Evolutionary conservation across 139 green algal genomes (phyloP), one percentile per base, ranked within the genome.

Genomic region (Volvox africanus): DNA sequence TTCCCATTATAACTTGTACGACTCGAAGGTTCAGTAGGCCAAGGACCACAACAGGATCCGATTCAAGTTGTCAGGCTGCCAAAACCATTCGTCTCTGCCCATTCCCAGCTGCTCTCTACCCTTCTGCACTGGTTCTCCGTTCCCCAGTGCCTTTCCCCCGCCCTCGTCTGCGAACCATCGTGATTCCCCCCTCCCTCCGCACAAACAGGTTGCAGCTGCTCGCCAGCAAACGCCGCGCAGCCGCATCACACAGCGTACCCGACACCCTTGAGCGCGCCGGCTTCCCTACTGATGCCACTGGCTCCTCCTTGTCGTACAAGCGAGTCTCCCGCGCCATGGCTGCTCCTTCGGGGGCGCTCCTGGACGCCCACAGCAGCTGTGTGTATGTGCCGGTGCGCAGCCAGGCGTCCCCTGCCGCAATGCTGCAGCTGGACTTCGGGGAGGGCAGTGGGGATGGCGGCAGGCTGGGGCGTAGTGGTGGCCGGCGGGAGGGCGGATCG

Each of bases 351-450:
- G 44, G 44, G 44, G 67, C 24, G 21, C 0, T 14, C 17, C 30
- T 67, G 33, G 65, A 80, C 65, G 33, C 20, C 1, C 22, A 22
- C 32, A 24, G 19, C 82, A 26, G 21, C 65, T 20, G 33, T 36
- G 33, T 88, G 30, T 79, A 37, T 16, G 33, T 88, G 33, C 82
- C 82, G 33, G 65, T 79, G 18, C 61, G 82, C 82, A 79, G 62
- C 26, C 6, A 36, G 82, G 65, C 5, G 65, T 24, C 65, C 21
- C 82, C 62, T 67, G 24, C n/a, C 83, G 83, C 26, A 21, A 26
- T 88, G 83, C 20, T 88, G 67, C 83, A 88, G 33, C 21, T 88
- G 35, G 83, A 80, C 67, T 88, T 68, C 14, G 12, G 62, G n/a
- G 62, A 50, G 32, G 61, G 50, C 78, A 19, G 37, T 20, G 12